Conservation (phyloP, 306 rosid species). For the Castanea mollissima region DNA sequence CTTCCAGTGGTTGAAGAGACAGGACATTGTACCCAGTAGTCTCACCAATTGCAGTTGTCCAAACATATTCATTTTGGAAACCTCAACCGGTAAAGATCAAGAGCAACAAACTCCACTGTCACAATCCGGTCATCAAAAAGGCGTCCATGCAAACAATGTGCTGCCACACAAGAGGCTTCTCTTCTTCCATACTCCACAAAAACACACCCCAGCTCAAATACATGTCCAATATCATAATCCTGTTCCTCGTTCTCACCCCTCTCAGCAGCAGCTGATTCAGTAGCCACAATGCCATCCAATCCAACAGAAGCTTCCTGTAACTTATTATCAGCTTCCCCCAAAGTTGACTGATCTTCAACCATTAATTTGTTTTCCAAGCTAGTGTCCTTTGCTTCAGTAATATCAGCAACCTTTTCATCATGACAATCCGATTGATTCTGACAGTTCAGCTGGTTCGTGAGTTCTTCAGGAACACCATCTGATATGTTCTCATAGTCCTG, state of each 20-base stretch:
- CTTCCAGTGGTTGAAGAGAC: neutral
- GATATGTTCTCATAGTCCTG: constrained; percentile 20
- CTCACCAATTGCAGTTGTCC: neutral
- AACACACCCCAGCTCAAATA: constrained; percentile 59
- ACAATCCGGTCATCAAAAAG: constrained; percentile 64
- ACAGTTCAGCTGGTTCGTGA: constrained; percentile 27
- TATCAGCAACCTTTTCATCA: constrained; percentile 28
- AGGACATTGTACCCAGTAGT: constrained; percentile 1
- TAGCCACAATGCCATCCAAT: constrained; percentile 18
- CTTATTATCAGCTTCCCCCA: constrained; percentile 19
- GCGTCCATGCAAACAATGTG: constrained; percentile 79
- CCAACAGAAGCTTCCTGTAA: constrained; percentile 26
- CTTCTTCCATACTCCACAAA: constrained; percentile 81
- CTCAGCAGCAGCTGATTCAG: constrained; percentile 28
- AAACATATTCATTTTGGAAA: constrained; percentile 48
- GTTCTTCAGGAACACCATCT: constrained; percentile 20
- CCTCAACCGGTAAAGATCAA: constrained; percentile 45
- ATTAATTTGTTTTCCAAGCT: constrained; percentile 24
- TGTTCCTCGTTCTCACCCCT: constrained; percentile 25
- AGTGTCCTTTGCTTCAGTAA: constrained; percentile 12
- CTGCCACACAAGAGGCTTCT: constrained; percentile 71
- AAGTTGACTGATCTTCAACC: constrained; percentile 14
- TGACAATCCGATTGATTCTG: constrained; percentile 23
- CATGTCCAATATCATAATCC: constrained; percentile 23
- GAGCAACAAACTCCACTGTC: constrained; percentile 59